These are phyloP conservation scores for Arabidopsis arenosa DNA, from an alignment of 345 rosid species.

Conservation along the genomic window DNA sequence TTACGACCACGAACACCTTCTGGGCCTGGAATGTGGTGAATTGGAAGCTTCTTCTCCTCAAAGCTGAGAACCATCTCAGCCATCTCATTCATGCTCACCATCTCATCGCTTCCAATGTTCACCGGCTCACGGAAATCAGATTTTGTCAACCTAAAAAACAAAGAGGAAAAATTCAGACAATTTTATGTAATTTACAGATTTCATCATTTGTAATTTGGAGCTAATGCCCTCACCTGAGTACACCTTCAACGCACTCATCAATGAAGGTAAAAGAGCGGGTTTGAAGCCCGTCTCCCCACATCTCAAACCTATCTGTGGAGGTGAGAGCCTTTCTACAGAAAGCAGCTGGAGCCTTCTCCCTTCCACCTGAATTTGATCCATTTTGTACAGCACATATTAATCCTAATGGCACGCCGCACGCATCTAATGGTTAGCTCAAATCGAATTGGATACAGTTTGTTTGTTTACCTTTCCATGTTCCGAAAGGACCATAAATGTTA, in stretches of 20 bases:
- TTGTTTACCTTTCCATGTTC: conserved; percentile 91
- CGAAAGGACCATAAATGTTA: conserved; percentile 98
- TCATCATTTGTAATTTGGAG: background rate
- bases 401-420: background rate
- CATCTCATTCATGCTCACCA: conserved; percentile 99
- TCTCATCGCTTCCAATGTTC: conserved; percentile 99
- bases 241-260: conserved; percentile 99
- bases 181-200: background rate
- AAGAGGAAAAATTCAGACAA: background rate
- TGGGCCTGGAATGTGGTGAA: conserved; percentile 98
- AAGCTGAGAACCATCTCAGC: conserved; percentile 95
- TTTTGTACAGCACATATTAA: conserved; percentile 2
- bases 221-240: conserved; percentile 66
- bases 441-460: too few species aligned
- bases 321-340: conserved; percentile 95
- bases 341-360: conserved; percentile 99
- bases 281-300: conserved; percentile 99
- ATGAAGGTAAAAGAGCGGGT: conserved; percentile 98
- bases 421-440: too few species aligned
- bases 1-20: conserved; percentile 99
- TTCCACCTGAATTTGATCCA: conserved; percentile 67
- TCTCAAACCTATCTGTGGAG: conserved; percentile 86
- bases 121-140: conserved; percentile 99
- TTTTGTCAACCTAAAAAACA: conserved; percentile 71
- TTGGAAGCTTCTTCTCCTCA: conserved; percentile 84